Base-by-base conservation (phyloP, 371 early-diverging fungal genomes). In the Sanchytrium tribonematis region DNA sequence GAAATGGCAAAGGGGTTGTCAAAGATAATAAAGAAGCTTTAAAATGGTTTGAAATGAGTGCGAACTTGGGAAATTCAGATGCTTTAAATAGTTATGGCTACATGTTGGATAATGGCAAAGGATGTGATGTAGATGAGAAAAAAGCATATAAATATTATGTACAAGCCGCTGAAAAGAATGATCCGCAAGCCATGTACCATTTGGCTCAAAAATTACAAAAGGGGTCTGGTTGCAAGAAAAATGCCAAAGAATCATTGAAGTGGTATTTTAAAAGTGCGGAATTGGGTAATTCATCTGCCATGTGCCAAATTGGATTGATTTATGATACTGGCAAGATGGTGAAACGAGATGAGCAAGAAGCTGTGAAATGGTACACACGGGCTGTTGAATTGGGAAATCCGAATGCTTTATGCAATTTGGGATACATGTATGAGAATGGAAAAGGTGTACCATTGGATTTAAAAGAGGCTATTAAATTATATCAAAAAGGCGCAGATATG, bases 321-420 rank as follows among this genome's bases (percentile, higher is more conserved):
- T 76, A 73, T 32, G 69, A 72, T 27, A 67, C 67, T 29, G 73
- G 74, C 68, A 70, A 67, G 29, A 71, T 69, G 28, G 69, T 66
- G 29, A n/a, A 31, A 29, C 30, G 30, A 69, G 32, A 75, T 67
- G 66, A 69, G 5, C 17, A 30, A 0, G 29, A 68, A 28, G 74
- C 78, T 1, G 30, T 74, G 1, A 69, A 69, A 31, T 78, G 77
- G 76, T 75, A 73, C 30, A 70, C 66, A 29, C 69, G 31, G 65
- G 32, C 75, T 31, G 72, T 71, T 30, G 66, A 70, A 17, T 30
- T 68, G 30, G 71, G 73, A 29, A 70, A 76, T 67, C 68, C 74
- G 1, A 73, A 71, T 70, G 77, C 77, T 31, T 70, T 72, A 31
- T 74, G 72, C 69, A 71, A 69, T 17, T 28, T 77, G 31, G 77